phyloP scores from a whole-genome alignment of 306 rosid genomes.

The Luffa aegyptiaca region DNA sequence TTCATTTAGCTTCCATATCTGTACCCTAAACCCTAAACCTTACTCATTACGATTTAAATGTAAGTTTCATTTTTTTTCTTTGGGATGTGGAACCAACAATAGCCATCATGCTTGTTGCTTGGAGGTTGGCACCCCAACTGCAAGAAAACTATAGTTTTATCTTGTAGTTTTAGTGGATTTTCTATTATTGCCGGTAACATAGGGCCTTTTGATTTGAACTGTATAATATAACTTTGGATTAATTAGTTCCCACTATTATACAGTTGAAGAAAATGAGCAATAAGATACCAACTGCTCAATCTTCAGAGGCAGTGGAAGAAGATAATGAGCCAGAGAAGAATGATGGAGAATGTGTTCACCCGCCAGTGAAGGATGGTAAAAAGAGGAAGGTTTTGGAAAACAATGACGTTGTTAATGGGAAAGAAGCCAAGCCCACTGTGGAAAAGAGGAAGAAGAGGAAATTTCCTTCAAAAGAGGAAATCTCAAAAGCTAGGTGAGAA shows the following conservation, averaged over 20 bases:
- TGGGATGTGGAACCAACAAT: neutral
- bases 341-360: constrained; percentile 1
- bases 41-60: neutral
- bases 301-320: constrained; percentile 29
- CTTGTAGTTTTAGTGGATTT: neutral
- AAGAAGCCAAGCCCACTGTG: constrained; percentile 15
- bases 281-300: constrained; percentile 28
- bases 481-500: constrained; percentile 59
- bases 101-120: neutral
- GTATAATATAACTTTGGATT: neutral
- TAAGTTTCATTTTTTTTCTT: neutral
- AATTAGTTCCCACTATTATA: constrained; percentile 10
- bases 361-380: neutral
- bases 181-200: neutral
- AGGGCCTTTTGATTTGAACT: neutral
- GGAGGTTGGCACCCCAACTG: neutral
- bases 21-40: neutral
- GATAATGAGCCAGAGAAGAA: constrained; percentile 13
- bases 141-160: neutral
- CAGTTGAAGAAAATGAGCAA: constrained; percentile 84
- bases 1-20: neutral
- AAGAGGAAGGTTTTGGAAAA: constrained; percentile 14
- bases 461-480: constrained; percentile 54
- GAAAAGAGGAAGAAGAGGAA: constrained; percentile 36
- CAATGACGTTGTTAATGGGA: constrained; percentile 20